Evolutionary conservation across 1,139 yeast species (phyloP).

Genomic region (Yamadazyma siamensis): DNA sequence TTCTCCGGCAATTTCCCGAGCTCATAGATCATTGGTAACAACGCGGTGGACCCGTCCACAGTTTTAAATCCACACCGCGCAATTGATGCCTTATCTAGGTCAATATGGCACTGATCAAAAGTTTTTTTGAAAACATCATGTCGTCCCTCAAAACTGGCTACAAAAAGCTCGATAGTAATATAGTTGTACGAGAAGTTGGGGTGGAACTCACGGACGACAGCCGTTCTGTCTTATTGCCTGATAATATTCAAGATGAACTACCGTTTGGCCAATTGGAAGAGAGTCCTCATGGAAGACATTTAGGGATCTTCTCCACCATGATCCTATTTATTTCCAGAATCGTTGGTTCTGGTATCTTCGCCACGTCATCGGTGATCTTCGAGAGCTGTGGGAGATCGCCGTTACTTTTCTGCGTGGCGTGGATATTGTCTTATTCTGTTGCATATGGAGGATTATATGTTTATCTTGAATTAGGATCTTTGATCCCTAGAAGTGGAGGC

Average conservation of each 20-base stretch:
- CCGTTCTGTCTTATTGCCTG: slow-evolving; percentile 1
- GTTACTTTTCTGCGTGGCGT: slow-evolving; percentile 52
- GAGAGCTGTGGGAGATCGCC: slow-evolving; percentile 68
- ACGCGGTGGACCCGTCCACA: too few species aligned
- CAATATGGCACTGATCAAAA: background rate
- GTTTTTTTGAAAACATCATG: background rate
- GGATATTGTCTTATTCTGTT: slow-evolving; percentile 58
- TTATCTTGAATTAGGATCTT: slow-evolving; percentile 65
- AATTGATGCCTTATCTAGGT: slow-evolving; percentile 1
- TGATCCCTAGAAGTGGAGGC: slow-evolving; percentile 73
- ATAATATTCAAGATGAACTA: slow-evolving; percentile 13
- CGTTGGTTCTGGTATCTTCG: slow-evolving; percentile 76
- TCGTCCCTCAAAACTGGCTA: slow-evolving; percentile 1
- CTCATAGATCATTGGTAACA: too few species aligned
- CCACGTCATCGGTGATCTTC: slow-evolving; percentile 65
- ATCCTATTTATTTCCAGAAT: slow-evolving; percentile 63
- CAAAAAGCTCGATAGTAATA: slow-evolving; percentile 6
- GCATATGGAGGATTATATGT: slow-evolving; percentile 67
- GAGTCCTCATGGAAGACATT: slow-evolving; percentile 71
- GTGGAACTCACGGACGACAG: slow-evolving; percentile 2
- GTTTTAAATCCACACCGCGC: background rate
- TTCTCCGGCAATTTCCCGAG: too few species aligned
- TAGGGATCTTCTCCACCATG: slow-evolving; percentile 65
- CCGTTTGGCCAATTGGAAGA: slow-evolving; percentile 38
- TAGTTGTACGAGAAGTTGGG: slow-evolving; percentile 4